phyloP scores from a whole-genome alignment of 768 basidiomycete genomes.

The Gyrodon lividus region DNA sequence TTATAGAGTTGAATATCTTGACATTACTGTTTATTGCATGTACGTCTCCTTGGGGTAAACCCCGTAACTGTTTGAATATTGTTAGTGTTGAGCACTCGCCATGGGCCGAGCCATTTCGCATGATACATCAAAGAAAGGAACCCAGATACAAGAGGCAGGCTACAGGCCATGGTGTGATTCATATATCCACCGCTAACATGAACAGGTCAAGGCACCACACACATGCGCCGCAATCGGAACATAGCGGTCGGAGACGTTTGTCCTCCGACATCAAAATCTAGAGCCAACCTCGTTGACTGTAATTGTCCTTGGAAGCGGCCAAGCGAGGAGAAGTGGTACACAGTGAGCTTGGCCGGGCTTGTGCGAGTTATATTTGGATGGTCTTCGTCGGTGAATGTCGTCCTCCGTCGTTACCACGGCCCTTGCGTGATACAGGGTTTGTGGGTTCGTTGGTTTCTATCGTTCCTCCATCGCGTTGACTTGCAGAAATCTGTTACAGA shows the following conservation, averaged over 20 bases:
- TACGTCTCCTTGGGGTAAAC: too few species aligned
- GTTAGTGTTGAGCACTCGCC: too few species aligned
- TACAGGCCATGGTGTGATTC: neutral
- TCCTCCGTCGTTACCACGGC: conserved; percentile 18
- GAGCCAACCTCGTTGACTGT: neutral
- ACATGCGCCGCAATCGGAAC: conserved; percentile 10
- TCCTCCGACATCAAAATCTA: conserved; percentile 17
- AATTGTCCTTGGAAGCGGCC: neutral
- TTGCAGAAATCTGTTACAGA: neutral
- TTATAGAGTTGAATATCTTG: too few species aligned
- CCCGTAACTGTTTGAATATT: too few species aligned
- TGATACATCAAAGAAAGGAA: neutral
- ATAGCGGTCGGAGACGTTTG: conserved; percentile 24
- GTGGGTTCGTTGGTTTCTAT: neutral
- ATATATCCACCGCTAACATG: neutral
- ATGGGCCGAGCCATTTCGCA: too few species aligned
- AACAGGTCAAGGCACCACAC: conserved; percentile 6
- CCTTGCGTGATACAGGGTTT: neutral
- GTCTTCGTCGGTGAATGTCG: conserved; percentile 17
- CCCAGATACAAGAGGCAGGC: neutral
- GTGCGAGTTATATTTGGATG: conserved; percentile 2
- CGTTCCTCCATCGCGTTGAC: neutral
- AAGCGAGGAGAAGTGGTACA: conserved; percentile 10
- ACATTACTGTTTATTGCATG: too few species aligned
- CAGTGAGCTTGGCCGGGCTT: neutral